Evolutionary conservation across 768 basidiomycete species (phyloP).

Genomic region (Termitomyces titanicus): DNA sequence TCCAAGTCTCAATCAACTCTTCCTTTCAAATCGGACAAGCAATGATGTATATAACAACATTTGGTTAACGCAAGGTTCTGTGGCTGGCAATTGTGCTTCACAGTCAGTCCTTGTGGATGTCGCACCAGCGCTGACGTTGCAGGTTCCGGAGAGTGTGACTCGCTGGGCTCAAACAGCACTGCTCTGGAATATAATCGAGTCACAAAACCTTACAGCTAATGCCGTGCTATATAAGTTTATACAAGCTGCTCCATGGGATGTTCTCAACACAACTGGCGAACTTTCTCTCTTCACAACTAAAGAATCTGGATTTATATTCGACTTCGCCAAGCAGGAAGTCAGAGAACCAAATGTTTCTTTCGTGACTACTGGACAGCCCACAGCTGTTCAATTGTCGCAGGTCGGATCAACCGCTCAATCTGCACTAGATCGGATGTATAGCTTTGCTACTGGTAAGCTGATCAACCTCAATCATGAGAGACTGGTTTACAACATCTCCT

Average conservation of each 20-base stretch:
- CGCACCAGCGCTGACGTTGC: conserved; percentile 36
- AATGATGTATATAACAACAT: conserved; percentile 43
- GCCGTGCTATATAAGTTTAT: conserved; percentile 44
- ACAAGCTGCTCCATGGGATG: conserved; percentile 43
- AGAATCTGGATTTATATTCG: conserved; percentile 49
- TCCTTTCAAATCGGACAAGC: conserved; percentile 42
- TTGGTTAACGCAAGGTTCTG: conserved; percentile 45
- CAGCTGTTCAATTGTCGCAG: conserved; percentile 38
- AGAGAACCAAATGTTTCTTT: conserved; percentile 43
- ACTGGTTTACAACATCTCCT: conserved; percentile 7
- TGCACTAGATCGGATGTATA: conserved; percentile 57
- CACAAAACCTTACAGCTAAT: conserved; percentile 39
- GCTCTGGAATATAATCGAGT: conserved; percentile 56
- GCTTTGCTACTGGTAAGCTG: conserved; percentile 51
- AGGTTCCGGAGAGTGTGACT: conserved; percentile 44
- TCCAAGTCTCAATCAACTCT: conserved; percentile 44
- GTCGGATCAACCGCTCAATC: conserved; percentile 34
- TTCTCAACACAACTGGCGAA: conserved; percentile 36
- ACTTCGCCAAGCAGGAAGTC: conserved; percentile 57
- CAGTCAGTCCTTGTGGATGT: conserved; percentile 58
- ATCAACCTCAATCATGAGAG: not conserved
- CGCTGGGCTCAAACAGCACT: conserved; percentile 57
- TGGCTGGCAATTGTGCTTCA: conserved; percentile 40
- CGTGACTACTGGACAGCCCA: conserved; percentile 41
- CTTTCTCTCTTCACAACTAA: conserved; percentile 35